Conservation (phyloP, 495 filamentous ascomycete species). For the Sporormia fimetaria region DNA sequence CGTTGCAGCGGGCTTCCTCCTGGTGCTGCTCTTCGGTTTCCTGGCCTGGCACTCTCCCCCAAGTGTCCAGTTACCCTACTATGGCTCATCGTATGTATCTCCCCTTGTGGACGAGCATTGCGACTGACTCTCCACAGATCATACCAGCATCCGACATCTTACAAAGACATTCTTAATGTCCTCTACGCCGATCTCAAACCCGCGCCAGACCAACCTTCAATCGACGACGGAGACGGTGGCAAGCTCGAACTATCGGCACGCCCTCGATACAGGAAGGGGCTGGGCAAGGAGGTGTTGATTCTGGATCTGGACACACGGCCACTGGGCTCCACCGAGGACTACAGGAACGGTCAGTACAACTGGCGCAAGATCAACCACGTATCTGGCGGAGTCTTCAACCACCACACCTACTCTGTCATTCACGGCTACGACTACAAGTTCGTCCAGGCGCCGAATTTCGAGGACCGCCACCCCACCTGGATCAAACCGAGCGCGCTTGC, state of each 20-base stretch:
- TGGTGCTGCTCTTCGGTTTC: conserved; percentile 13
- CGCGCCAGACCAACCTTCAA: conserved; percentile 2
- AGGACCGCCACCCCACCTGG: conserved; percentile 37
- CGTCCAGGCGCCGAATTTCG: conserved; percentile 27
- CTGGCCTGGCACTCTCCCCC: conserved; percentile 12
- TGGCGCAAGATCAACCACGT: conserved; percentile 17
- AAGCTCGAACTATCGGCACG: conserved; percentile 7
- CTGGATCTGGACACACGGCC: conserved; percentile 24
- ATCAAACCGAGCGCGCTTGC: conserved; percentile 39
- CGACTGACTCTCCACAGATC: not conserved
- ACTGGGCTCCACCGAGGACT: conserved; percentile 8
- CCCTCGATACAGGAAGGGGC: conserved; percentile 4
- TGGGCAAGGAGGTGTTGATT: conserved; percentile 20
- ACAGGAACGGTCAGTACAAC: conserved; percentile 12
- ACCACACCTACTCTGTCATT: conserved; percentile 33
- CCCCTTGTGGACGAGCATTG: not conserved
- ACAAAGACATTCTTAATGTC: conserved; percentile 15
- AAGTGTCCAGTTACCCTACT: conserved; percentile 2
- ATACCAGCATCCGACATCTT: not conserved
- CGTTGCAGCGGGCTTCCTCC: conserved; percentile 6
- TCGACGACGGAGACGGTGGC: conserved; percentile 10
- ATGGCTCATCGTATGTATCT: not conserved
- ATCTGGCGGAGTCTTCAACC: conserved; percentile 23
- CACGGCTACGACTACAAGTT: conserved; percentile 47
- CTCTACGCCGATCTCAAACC: conserved; percentile 18